Percentiles rank a stretch among this genome's conserved stretches.
These are phyloP conservation scores for Aspergillus brunneoviolaceus DNA, from an alignment of 2,329 filamentous ascomycete genomes.

Conservation along the genomic window DNA sequence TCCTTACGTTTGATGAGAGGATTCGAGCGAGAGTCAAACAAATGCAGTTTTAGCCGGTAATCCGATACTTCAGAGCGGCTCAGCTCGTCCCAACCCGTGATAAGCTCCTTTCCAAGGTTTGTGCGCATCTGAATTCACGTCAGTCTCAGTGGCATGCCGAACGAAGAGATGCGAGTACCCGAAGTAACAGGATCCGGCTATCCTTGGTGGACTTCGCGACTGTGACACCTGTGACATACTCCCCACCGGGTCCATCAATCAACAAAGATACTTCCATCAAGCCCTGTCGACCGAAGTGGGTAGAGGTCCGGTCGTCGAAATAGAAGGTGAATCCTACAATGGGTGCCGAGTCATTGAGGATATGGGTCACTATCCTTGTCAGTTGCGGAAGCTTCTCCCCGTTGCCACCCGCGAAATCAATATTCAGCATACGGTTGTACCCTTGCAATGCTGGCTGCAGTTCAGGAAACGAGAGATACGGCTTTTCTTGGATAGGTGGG, in stretches of 20 bases:
- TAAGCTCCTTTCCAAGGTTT: neutral
- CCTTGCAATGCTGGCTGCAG: neutral
- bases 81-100: neutral
- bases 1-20: neutral
- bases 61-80: neutral
- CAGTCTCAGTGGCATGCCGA: neutral
- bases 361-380: constrained; percentile 7
- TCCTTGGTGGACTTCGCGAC: neutral
- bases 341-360: neutral
- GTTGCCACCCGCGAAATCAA: constrained; percentile 3
- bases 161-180: neutral
- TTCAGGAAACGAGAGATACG: neutral
- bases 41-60: too few species aligned
- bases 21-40: too few species aligned
- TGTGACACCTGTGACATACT: neutral
- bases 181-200: neutral
- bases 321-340: constrained; percentile 5
- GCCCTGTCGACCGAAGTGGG: constrained; percentile 6
- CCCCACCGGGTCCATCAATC: constrained; percentile 5
- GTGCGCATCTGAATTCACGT: neutral
- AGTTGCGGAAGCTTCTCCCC: constrained; percentile 1
- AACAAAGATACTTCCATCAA: constrained; percentile 3
- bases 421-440: constrained; percentile 2
- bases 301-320: neutral
- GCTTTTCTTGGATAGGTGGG: neutral